These are phyloP conservation scores for Exobasidium rhododendri DNA, from an alignment of 1,284 basidiomycete species.

Conservation along the genomic window DNA sequence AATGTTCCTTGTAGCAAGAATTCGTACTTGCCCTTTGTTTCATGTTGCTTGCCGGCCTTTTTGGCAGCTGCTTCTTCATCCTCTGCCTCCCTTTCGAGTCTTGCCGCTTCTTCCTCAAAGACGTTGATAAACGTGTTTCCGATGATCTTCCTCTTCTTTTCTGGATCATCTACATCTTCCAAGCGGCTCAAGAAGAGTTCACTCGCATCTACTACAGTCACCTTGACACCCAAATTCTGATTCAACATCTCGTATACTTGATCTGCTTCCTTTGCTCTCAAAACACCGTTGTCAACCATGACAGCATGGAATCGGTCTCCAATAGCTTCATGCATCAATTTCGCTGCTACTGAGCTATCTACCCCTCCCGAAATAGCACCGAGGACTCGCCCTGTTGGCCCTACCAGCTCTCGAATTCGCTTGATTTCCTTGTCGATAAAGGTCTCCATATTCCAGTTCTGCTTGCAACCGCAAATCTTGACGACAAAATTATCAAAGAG, in stretches of 20 bases:
- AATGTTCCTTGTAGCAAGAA: constrained; percentile 98
- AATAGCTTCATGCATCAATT: constrained; percentile 99
- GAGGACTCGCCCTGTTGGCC: constrained; percentile 89
- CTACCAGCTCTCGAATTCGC: constrained; percentile 91
- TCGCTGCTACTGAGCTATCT: constrained; percentile 95
- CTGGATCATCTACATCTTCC: constrained; percentile 88
- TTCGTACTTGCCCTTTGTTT: constrained; percentile 73
- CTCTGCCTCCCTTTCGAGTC: constrained; percentile 81
- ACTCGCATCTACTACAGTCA: constrained; percentile 93
- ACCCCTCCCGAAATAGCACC: constrained; percentile 97
- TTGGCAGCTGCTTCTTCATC: constrained; percentile 67
- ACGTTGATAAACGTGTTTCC: constrained; percentile 99
- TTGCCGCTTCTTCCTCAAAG: constrained; percentile 87
- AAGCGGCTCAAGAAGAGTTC: constrained; percentile 88
- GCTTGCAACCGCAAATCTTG: constrained; percentile 72
- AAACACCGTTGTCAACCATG: constrained; percentile 98
- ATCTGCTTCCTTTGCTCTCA: constrained; percentile 82
- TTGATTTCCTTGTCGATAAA: constrained; percentile 97
- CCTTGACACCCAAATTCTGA: constrained; percentile 88
- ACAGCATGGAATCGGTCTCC: constrained; percentile 96
- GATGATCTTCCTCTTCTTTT: constrained; percentile 96
- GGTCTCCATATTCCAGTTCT: constrained; percentile 97
- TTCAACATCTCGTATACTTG: constrained; percentile 96
- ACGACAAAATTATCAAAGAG: constrained; percentile 85
- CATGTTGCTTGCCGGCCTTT: constrained; percentile 42